Percentiles rank a stretch among this genome's conserved stretches.
These are phyloP conservation scores for Citrus australasica DNA, from an alignment of 345 rosid species.

Conservation along the genomic window DNA sequence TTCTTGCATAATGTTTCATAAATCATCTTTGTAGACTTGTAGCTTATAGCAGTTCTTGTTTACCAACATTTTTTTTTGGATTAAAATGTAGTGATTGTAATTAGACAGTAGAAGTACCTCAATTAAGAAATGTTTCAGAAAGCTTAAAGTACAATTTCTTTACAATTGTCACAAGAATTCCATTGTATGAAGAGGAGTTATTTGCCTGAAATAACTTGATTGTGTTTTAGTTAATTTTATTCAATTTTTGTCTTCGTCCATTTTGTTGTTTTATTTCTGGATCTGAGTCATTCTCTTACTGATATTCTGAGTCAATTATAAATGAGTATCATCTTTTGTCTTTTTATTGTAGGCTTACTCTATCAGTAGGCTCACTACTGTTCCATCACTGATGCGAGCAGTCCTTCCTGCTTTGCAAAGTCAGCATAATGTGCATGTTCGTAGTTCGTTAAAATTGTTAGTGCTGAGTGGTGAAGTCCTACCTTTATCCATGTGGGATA, in stretches of 20 bases:
- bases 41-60: neutral
- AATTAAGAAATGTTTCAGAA: neutral
- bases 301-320: neutral
- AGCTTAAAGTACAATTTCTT: neutral
- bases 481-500: conserved; percentile 73
- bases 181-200: neutral
- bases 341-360: conserved; percentile 60
- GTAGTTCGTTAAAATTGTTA: conserved; percentile 60
- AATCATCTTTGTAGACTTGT: neutral
- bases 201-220: neutral
- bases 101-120: neutral
- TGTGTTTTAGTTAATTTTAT: neutral
- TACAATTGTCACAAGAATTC: neutral
- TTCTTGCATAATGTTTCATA: neutral
- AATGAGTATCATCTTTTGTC: neutral
- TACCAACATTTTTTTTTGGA: neutral
- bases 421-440: conserved; percentile 32
- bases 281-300: neutral
- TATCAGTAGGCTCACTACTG: conserved; percentile 67
- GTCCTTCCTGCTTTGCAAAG: conserved; percentile 66
- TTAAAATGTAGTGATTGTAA: neutral
- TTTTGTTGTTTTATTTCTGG: neutral
- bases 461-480: conserved; percentile 88
- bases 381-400: conserved; percentile 79
- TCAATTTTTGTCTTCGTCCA: neutral